Conservation (phyloP, 2,329 filamentous ascomycete genomes). For the Hypoxylon sp. region DNA sequence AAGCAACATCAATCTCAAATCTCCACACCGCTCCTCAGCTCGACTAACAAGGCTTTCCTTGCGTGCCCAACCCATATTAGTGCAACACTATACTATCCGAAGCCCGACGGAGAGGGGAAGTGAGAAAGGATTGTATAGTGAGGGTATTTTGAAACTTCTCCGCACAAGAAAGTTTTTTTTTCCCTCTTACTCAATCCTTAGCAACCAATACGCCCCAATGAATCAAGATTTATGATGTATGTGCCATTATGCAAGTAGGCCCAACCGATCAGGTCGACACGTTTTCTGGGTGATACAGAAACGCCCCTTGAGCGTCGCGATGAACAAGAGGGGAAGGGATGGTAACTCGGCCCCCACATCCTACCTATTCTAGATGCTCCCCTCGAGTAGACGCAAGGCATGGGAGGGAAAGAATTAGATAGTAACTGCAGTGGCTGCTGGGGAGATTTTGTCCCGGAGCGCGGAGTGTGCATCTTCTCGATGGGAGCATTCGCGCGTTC, state of each 20-base stretch:
- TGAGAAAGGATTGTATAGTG: neutral
- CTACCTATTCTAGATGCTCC: neutral
- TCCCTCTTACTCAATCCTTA: slow-evolving; percentile 8
- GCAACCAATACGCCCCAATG: slow-evolving; percentile 16
- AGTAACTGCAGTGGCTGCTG: neutral
- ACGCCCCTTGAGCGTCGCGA: slow-evolving; percentile 20
- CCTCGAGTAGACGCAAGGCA: slow-evolving; percentile 9
- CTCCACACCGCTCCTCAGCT: neutral
- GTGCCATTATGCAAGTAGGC: slow-evolving; percentile 39
- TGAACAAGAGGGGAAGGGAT: slow-evolving; percentile 17
- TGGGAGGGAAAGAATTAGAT: neutral
- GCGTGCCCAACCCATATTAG: neutral
- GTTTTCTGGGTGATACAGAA: slow-evolving; percentile 37
- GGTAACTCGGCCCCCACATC: slow-evolving; percentile 11
- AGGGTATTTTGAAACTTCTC: slow-evolving; percentile 2
- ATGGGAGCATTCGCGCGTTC: slow-evolving; percentile 21
- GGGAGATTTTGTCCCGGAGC: neutral
- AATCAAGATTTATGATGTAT: neutral
- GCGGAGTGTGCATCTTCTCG: slow-evolving; percentile 16
- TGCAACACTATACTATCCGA: slow-evolving; percentile 1
- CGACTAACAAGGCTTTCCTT: neutral
- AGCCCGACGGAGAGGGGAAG: slow-evolving; percentile 14
- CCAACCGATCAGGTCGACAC: slow-evolving; percentile 40
- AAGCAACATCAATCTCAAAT: neutral
- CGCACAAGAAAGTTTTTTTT: slow-evolving; percentile 1